Evolutionary conservation across 345 rosid genomes (phyloP), one percentile per base, ranked within the genome.

Genomic region (Erucastrum elatum): DNA sequence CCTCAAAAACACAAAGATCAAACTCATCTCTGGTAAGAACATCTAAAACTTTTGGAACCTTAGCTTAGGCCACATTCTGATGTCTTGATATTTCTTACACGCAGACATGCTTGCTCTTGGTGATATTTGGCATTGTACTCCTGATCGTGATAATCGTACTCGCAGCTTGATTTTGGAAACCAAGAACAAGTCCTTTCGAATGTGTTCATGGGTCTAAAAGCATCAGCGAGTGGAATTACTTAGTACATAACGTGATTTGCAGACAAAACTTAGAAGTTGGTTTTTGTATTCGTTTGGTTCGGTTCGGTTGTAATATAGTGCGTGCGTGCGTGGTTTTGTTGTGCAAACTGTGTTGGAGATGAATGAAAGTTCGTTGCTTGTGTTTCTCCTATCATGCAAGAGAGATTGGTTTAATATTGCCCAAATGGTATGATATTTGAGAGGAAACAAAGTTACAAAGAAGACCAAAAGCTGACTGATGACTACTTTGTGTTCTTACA

Each of bases 61-160:
- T 37, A 12, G 8, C 5, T 58, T 11, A 39, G 46, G 49, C 30
- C 2, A 37, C 46, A 56, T 6, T 30, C 33, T 75, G 5, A 77
- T 74, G 39, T 73, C 8, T 77, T 77, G 30, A 10, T 67, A 51
- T 49, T 66, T 68, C 33, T 29, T 75, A 13, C 77, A 29, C 71
- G 86, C 92, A 95, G 99, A 34, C 89, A 27, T 95, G 99, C 87
- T 87, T 95, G 91, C 92, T 95, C 80, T 71, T 95, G 92, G 97
- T 95, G 86, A 95, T 95, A 75, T 95, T 95, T 11, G 98, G 97
- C 56, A 87, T 90, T 10, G 94, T 91, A 78, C 92, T 95, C 64
- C 92, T 95, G 83, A 93, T 93, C 16, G 94, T 93, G 86, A 86
- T 95, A 39, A 78, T 93, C 59, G 88, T 95, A 56, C 97, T 95